Base-by-base conservation (phyloP, 352 stramenopile species). In the Phytophthora tubulina region DNA sequence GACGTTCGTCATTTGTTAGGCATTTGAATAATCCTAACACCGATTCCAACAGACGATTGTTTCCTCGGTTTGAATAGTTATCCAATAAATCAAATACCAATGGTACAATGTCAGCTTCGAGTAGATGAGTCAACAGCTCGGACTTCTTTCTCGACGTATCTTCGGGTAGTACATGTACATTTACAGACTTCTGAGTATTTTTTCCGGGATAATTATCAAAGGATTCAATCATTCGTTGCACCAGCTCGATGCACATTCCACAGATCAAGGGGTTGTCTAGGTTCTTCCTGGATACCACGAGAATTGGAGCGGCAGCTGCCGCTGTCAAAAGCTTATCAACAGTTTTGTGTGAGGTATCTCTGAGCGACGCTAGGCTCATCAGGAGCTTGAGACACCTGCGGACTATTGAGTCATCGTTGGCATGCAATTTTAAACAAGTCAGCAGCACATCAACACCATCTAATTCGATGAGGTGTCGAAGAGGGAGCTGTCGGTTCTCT, bases 1-100 rank as follows among this genome's bases (percentile, higher is more conserved):
- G 61, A 3, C 30, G 17, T 44, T 85, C 66, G 3, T 70, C 60
- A 33, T 73, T 73, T 4, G 76, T 79, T 10, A 88, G 42, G 4
- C 68, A 67, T 41, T 79, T 85, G 0, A 88, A 51, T 44, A 86
- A 46, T 51, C 70, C 57, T 2, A 88, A 56, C 17, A 79, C 21
- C 2, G 75, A 64, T 21, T 65, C 52, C 6, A 85, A 38, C 14
- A 83, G 38, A 15, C 30, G 21, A 55, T 53, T 7, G 15, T 67
- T 45, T 9, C 49, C 46, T 61, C 55, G 38, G 6, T 11, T 67
- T 39, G 57, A 69, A 55, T 68, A 73, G n/a, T 55, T 74, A 31
- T 74, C 70, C 14, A 81, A 13, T 17, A 79, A 59, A 54, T 76
- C 66, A 21, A 76, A 76, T 45, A 76, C 17, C 15, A 78, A 45